Evolutionary conservation across 768 basidiomycete species (phyloP).

Genomic region (Xerocomellus chrysenteron): DNA sequence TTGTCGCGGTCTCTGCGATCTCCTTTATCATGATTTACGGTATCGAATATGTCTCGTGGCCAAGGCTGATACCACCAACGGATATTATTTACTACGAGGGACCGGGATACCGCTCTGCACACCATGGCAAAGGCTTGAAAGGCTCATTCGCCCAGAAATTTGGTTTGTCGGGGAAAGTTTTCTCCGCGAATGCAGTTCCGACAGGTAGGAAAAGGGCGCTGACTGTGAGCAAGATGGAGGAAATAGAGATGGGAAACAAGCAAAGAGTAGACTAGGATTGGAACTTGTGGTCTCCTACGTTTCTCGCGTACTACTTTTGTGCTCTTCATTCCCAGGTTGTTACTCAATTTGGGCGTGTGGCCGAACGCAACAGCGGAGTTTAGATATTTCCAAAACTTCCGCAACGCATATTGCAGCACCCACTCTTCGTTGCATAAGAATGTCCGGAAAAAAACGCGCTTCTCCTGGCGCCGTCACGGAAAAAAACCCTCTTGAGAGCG

Average conservation of each 20-base stretch:
- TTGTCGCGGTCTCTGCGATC: slow-evolving; percentile 58
- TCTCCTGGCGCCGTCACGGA: slow-evolving; percentile 78
- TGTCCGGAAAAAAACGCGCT: slow-evolving; percentile 65
- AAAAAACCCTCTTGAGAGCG: slow-evolving; percentile 64
- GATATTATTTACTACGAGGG: slow-evolving; percentile 87
- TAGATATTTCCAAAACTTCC: slow-evolving; percentile 25
- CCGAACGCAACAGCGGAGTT: slow-evolving; percentile 30
- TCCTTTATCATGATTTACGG: slow-evolving; percentile 81
- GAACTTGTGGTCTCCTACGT: background rate
- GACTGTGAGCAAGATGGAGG: slow-evolving; percentile 48
- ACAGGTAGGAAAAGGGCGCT: slow-evolving; percentile 37
- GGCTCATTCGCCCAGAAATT: slow-evolving; percentile 34
- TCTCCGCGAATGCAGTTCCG: slow-evolving; percentile 38
- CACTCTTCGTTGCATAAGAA: slow-evolving; percentile 13
- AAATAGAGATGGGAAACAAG: slow-evolving; percentile 81
- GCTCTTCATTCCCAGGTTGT: background rate
- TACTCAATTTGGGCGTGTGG: slow-evolving; percentile 12
- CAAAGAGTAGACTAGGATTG: slow-evolving; percentile 65
- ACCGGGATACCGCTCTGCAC: slow-evolving; percentile 77
- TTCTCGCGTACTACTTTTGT: background rate
- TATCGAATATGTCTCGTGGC: slow-evolving; percentile 95
- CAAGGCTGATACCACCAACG: slow-evolving; percentile 73
- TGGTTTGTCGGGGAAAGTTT: slow-evolving; percentile 36
- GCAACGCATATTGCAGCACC: slow-evolving; percentile 6
- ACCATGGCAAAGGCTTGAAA: slow-evolving; percentile 73